phyloP scores from a whole-genome alignment of 352 stramenopile species.

The Phytophthora nicotianae region DNA sequence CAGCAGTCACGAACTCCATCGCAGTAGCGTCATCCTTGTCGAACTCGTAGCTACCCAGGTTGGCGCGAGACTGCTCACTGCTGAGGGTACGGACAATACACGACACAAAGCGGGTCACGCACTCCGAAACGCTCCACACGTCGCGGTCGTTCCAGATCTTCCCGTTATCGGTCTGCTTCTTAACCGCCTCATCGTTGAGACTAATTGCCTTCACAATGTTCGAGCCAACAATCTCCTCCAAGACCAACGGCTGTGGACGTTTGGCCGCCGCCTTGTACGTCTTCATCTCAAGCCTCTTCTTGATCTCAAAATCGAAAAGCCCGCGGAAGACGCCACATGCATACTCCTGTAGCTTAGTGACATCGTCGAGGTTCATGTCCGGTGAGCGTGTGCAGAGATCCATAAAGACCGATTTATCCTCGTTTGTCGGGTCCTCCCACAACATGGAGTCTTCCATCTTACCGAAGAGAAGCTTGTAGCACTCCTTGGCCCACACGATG shows the following conservation, averaged over 20 bases:
- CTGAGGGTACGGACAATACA: constrained; percentile 71
- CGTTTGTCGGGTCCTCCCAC: constrained; percentile 85
- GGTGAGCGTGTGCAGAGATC: constrained; percentile 56
- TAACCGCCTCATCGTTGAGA: constrained; percentile 28
- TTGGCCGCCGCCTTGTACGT: constrained; percentile 96
- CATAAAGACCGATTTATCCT: constrained; percentile 91
- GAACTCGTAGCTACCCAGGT: constrained; percentile 91
- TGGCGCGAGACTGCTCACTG: constrained; percentile 50
- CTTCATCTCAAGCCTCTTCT: constrained; percentile 96
- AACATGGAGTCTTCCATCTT: constrained; percentile 95
- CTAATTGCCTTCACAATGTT: constrained; percentile 48
- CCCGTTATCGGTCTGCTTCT: constrained; percentile 31
- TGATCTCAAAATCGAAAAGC: constrained; percentile 96
- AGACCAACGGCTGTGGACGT: constrained; percentile 78
- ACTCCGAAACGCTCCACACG: constrained; percentile 91
- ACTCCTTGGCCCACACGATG: constrained; percentile 98
- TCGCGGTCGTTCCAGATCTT: constrained; percentile 78
- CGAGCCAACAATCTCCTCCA: constrained; percentile 59
- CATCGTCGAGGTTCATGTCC: constrained; percentile 50
- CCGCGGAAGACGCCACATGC: constrained; percentile 80
- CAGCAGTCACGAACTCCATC: constrained; percentile 98
- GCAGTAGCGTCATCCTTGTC: constrained; percentile 97
- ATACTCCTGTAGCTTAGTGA: constrained; percentile 61
- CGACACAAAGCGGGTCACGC: constrained; percentile 84
- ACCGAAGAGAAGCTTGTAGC: constrained; percentile 89